phyloP scores from a whole-genome alignment of 495 filamentous ascomycete species.

The Aspergillus nanangensis region DNA sequence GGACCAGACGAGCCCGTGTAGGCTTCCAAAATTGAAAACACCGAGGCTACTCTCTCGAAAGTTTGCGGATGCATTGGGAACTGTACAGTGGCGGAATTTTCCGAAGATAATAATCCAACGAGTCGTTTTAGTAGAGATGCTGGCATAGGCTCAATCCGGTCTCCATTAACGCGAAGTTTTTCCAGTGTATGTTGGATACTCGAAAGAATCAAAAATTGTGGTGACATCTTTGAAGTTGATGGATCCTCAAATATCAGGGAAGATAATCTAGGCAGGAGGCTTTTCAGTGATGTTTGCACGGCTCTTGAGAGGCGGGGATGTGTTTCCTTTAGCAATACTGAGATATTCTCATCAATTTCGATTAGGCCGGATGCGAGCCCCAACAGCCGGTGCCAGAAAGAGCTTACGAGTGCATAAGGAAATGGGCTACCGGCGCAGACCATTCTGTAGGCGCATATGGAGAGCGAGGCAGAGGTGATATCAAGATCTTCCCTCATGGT shows the following conservation, averaged over 20 bases:
- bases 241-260: slow-evolving; percentile 18
- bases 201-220: slow-evolving; percentile 25
- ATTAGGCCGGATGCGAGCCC: slow-evolving; percentile 23
- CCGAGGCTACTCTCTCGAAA: slow-evolving; percentile 23
- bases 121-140: slow-evolving; percentile 19
- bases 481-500: slow-evolving; percentile 25
- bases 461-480: slow-evolving; percentile 24
- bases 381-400: slow-evolving; percentile 33
- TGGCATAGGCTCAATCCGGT: slow-evolving; percentile 21
- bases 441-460: slow-evolving; percentile 29
- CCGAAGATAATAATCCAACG: slow-evolving; percentile 21
- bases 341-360: slow-evolving; percentile 22
- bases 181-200: slow-evolving; percentile 23
- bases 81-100: slow-evolving; percentile 2
- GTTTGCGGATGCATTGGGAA: neutral
- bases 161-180: slow-evolving; percentile 24
- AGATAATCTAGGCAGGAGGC: slow-evolving; percentile 16
- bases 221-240: slow-evolving; percentile 21
- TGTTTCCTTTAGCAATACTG: slow-evolving; percentile 12
- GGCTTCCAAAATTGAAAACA: slow-evolving; percentile 63
- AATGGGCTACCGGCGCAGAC: slow-evolving; percentile 19
- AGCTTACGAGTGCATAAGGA: slow-evolving; percentile 20
- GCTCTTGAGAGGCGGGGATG: slow-evolving; percentile 22
- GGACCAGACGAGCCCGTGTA: slow-evolving; percentile 33
- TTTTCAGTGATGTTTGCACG: slow-evolving; percentile 25